Percentiles rank a stretch among this genome's conserved stretches.
Evolutionary conservation across 495 filamentous ascomycete species (phyloP).

Genomic region (Neurospora sp.): DNA sequence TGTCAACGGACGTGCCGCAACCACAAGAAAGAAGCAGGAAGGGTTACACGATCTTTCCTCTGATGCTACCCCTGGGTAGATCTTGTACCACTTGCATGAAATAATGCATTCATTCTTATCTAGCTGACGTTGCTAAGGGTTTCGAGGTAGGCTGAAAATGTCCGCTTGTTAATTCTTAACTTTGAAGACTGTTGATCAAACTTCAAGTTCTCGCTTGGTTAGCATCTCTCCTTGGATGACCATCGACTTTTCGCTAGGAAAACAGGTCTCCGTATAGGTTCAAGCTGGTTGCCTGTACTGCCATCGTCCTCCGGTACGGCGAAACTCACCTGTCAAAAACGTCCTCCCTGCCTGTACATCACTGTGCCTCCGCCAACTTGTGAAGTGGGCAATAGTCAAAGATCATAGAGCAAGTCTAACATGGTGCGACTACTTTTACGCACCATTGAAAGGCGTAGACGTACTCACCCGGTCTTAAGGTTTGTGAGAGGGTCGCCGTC

Average conservation of each 20-base stretch:
- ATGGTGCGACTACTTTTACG: neutral
- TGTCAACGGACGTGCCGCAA: neutral
- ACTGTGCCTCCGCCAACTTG: neutral
- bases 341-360: neutral
- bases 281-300: neutral
- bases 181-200: neutral
- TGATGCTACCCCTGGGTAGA: neutral
- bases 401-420: neutral
- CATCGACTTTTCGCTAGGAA: neutral
- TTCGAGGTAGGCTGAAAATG: neutral
- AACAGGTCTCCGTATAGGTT: neutral
- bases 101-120: neutral
- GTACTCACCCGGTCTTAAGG: neutral
- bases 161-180: neutral
- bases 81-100: neutral
- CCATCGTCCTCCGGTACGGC: neutral
- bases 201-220: neutral
- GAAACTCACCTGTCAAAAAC: neutral
- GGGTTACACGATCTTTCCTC: neutral
- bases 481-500: neutral
- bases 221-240: neutral
- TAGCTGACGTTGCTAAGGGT: neutral
- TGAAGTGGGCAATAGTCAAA: neutral
- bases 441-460: neutral
- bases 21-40: neutral